Percentiles rank a stretch among this genome's conserved stretches.
Evolutionary conservation across 2,329 filamentous ascomycete species (phyloP).

Genomic region (Trichophyton benhamiae): DNA sequence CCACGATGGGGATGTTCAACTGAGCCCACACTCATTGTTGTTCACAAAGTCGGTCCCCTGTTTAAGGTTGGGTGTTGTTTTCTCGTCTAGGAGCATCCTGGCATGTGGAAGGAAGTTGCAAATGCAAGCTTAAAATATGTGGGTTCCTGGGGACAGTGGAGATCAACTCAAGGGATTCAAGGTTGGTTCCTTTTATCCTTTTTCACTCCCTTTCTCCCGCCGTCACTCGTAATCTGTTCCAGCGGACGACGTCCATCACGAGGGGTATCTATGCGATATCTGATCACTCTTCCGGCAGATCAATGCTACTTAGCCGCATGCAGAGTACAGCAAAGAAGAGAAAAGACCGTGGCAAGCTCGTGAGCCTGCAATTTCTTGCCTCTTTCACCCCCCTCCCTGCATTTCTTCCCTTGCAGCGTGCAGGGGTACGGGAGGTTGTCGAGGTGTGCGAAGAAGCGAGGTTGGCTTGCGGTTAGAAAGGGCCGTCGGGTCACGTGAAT

Average conservation of each 20-base stretch:
- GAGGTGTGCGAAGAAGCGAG: neutral
- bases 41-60: neutral
- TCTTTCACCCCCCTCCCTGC: neutral
- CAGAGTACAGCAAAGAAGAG: neutral
- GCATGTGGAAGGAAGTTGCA: neutral
- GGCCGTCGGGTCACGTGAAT: neutral
- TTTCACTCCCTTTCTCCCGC: neutral
- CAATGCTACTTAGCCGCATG: neutral
- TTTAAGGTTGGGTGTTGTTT: neutral
- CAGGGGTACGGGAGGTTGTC: neutral
- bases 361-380: neutral
- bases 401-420: neutral
- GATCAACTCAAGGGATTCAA: neutral
- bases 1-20: neutral
- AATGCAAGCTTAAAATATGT: neutral
- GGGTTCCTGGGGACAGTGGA: neutral
- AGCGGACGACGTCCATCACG: neutral
- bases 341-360: neutral
- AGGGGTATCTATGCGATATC: neutral
- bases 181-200: neutral
- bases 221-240: neutral
- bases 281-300: neutral
- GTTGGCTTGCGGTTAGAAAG: neutral
- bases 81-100: neutral
- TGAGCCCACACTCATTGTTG: neutral